phyloP scores from a whole-genome alignment of 1,284 basidiomycete genomes.

The Coniophora puteana region DNA sequence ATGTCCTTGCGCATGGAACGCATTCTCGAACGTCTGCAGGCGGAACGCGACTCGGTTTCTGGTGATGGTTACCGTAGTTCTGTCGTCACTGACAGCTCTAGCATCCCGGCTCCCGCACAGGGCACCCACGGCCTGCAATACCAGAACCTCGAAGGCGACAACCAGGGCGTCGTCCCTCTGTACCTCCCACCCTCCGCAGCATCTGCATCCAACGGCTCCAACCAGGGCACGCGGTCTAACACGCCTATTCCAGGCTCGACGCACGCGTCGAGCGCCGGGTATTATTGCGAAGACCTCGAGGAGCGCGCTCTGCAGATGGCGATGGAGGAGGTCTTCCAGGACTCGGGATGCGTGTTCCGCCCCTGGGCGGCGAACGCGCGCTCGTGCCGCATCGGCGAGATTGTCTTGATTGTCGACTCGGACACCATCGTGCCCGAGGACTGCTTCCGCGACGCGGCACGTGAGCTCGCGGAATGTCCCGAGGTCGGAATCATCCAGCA shows the following conservation, averaged over 20 bases:
- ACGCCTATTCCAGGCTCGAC: slow-evolving; percentile 11
- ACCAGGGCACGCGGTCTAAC: slow-evolving; percentile 9
- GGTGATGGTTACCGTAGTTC: neutral
- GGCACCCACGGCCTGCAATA: slow-evolving; percentile 27
- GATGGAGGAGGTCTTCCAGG: slow-evolving; percentile 62
- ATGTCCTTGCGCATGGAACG: slow-evolving; percentile 70
- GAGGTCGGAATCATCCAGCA: slow-evolving; percentile 85
- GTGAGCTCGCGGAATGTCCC: slow-evolving; percentile 73
- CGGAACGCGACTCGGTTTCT: slow-evolving; percentile 22
- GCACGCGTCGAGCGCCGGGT: slow-evolving; percentile 16
- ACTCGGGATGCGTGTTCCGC: slow-evolving; percentile 48
- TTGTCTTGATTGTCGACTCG: slow-evolving; percentile 73
- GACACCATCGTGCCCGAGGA: slow-evolving; percentile 87
- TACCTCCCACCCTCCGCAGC: slow-evolving; percentile 10
- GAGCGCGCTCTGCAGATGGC: slow-evolving; percentile 64
- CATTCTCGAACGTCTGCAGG: slow-evolving; percentile 27
- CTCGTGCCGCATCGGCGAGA: slow-evolving; percentile 55
- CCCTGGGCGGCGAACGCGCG: slow-evolving; percentile 66
- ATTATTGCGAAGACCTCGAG: slow-evolving; percentile 59
- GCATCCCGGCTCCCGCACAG: slow-evolving; percentile 13
- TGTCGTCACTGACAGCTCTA: neutral
- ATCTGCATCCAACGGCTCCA: slow-evolving; percentile 6
- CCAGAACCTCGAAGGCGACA: slow-evolving; percentile 23
- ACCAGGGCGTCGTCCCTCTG: slow-evolving; percentile 18
- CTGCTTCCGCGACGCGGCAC: slow-evolving; percentile 81